Evolutionary conservation across 2,329 filamentous ascomycete genomes (phyloP).

Genomic region (Microsporum canis): DNA sequence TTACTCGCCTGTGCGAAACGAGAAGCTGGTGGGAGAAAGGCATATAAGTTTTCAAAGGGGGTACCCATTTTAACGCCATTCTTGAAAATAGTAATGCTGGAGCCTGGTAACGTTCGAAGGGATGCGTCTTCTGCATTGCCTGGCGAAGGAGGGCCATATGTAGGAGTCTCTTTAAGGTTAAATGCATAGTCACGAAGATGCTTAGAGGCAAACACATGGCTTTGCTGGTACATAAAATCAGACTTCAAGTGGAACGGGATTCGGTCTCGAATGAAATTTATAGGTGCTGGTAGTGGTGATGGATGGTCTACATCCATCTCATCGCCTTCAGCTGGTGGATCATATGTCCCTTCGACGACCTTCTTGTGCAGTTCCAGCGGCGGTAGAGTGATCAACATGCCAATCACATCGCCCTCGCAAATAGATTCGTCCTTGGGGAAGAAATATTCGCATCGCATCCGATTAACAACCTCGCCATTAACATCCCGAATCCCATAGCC

Average conservation of each 20-base stretch:
- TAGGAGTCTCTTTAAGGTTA: conserved; percentile 36
- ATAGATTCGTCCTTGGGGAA: conserved; percentile 69
- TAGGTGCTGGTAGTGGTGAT: conserved; percentile 39
- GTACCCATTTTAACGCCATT: conserved; percentile 81
- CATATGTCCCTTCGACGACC: conserved; percentile 76
- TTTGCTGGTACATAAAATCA: conserved; percentile 76
- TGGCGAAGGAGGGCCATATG: conserved; percentile 42
- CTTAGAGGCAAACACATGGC: conserved; percentile 59
- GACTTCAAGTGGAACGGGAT: conserved; percentile 90
- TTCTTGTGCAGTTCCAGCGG: conserved; percentile 77
- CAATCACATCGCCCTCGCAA: conserved; percentile 83
- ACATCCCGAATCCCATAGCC: conserved; percentile 89
- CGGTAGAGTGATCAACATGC: conserved; percentile 82
- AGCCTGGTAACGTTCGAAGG: conserved; percentile 77
- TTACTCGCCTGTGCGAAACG: conserved; percentile 34
- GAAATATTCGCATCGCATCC: conserved; percentile 86
- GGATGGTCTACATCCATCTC: conserved; percentile 5
- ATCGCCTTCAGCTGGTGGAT: conserved; percentile 61
- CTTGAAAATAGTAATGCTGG: conserved; percentile 80
- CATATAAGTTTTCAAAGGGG: conserved; percentile 74
- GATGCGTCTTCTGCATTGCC: conserved; percentile 58
- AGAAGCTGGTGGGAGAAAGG: conserved; percentile 85
- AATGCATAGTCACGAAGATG: conserved; percentile 63
- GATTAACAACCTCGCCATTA: conserved; percentile 80
- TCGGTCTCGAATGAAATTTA: conserved; percentile 86